phyloP scores from a whole-genome alignment of 108 stramenopile genomes.

The Skeletonema menzelii region DNA sequence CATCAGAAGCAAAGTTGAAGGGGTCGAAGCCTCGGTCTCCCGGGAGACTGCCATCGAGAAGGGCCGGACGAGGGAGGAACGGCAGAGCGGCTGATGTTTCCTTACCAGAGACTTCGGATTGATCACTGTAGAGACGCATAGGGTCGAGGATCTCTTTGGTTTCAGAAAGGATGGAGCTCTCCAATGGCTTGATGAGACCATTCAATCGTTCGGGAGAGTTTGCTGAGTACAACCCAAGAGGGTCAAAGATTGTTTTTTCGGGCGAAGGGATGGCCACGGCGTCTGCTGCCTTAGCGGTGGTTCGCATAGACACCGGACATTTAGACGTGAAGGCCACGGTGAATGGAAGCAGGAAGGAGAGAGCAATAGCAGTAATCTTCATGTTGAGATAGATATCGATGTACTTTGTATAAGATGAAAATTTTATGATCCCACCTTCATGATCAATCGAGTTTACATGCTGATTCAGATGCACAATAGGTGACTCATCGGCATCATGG shows the following conservation, averaged over 20 bases:
- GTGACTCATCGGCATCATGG: not conserved
- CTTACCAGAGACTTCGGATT: conserved; percentile 8
- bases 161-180: not conserved
- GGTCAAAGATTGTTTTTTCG: conserved; percentile 60
- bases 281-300: not conserved
- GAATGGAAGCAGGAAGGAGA: not conserved
- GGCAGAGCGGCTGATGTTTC: conserved; percentile 33
- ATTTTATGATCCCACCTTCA: not conserved
- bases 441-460: not conserved
- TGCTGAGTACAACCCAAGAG: conserved; percentile 59
- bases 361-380: not conserved
- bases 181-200: conserved; percentile 10
- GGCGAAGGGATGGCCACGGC: not conserved
- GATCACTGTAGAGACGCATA: conserved; percentile 20
- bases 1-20: conserved; percentile 28
- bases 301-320: not conserved
- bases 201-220: conserved; percentile 9
- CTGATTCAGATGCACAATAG: not conserved
- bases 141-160: conserved; percentile 17
- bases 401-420: not conserved
- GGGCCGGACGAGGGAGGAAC: conserved; percentile 34
- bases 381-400: not conserved
- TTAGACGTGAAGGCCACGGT: not conserved
- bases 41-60: conserved; percentile 51
- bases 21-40: conserved; percentile 66